Evolutionary conservation across 441 rosid species (phyloP).

Genomic region (Isatis lusitanica): DNA sequence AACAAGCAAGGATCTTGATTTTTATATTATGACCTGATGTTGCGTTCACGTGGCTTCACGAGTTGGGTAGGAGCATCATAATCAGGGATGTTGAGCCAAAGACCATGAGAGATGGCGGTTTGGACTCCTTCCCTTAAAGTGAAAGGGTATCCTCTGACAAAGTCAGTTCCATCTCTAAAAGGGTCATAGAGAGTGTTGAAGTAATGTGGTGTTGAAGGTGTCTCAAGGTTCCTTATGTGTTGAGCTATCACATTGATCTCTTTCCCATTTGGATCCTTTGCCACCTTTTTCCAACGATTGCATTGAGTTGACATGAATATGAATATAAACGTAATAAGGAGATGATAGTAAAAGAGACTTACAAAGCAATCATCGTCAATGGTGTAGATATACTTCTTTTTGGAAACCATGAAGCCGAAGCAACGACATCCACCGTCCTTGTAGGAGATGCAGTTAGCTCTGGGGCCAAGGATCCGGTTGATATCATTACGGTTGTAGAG

Average conservation of each 20-base stretch:
- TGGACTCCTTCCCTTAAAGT: slow-evolving; percentile 37
- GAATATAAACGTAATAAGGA: background rate
- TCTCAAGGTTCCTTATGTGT: slow-evolving; percentile 36
- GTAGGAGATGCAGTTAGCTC: slow-evolving; percentile 34
- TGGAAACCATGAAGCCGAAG: slow-evolving; percentile 37
- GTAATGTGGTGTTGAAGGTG: slow-evolving; percentile 40
- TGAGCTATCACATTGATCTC: slow-evolving; percentile 39
- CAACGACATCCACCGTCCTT: slow-evolving; percentile 44
- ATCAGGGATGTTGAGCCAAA: slow-evolving; percentile 43
- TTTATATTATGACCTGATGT: slow-evolving; percentile 30
- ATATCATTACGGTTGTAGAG: slow-evolving; percentile 39
- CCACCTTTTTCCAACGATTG: slow-evolving; percentile 23
- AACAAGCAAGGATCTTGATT: background rate
- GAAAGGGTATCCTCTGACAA: slow-evolving; percentile 40
- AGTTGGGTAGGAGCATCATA: slow-evolving; percentile 42
- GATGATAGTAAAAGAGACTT: slow-evolving; percentile 12
- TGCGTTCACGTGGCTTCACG: slow-evolving; percentile 39
- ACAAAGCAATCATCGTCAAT: slow-evolving; percentile 44
- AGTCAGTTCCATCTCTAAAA: slow-evolving; percentile 37
- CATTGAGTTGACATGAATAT: background rate
- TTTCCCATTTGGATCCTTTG: slow-evolving; percentile 42
- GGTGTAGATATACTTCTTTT: slow-evolving; percentile 38
- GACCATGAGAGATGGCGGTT: slow-evolving; percentile 40
- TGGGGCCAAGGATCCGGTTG: slow-evolving; percentile 37
- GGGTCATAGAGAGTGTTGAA: slow-evolving; percentile 42